Evolutionary conservation across 768 basidiomycete species (phyloP).

Genomic region (Mycena sanguinolenta): DNA sequence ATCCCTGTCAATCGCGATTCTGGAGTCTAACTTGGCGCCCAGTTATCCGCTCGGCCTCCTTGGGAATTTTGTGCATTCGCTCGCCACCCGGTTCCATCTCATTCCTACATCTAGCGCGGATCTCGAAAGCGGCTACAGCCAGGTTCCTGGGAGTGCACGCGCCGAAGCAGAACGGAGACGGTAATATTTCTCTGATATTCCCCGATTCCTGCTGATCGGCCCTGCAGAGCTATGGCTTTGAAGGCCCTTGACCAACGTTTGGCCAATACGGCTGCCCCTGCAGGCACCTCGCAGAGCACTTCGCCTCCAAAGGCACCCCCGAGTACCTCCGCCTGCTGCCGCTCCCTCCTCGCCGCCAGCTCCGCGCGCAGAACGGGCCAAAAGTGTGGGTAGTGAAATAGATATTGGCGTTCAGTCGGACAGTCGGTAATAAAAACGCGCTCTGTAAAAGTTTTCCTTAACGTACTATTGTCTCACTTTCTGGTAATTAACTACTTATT

Average conservation of each 20-base stretch:
- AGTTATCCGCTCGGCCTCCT: slow-evolving; percentile 81
- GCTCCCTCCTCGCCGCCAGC: slow-evolving; percentile 44
- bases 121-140: slow-evolving; percentile 81
- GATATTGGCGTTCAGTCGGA: slow-evolving; percentile 52
- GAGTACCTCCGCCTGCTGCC: slow-evolving; percentile 50
- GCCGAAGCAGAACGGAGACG: slow-evolving; percentile 97
- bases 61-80: slow-evolving; percentile 75
- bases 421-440: slow-evolving; percentile 42
- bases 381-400: slow-evolving; percentile 50
- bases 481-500: slow-evolving; percentile 16
- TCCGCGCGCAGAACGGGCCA: slow-evolving; percentile 49
- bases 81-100: slow-evolving; percentile 79
- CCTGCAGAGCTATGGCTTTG: slow-evolving; percentile 88
- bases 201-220: slow-evolving; percentile 22
- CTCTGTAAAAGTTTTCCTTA: slow-evolving; percentile 32
- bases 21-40: slow-evolving; percentile 21
- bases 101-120: slow-evolving; percentile 77
- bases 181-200: slow-evolving; percentile 57
- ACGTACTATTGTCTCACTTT: slow-evolving; percentile 25
- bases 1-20: not conserved
- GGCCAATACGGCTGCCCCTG: slow-evolving; percentile 69
- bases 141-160: slow-evolving; percentile 88
- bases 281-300: slow-evolving; percentile 50
- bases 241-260: slow-evolving; percentile 96
- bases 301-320: slow-evolving; percentile 46